A percentile compares a stretch with the other conserved stretches of the same genome.
phyloP scores from a whole-genome alignment of 257 asterid genomes.

The Nicotiana obtusifolia region DNA sequence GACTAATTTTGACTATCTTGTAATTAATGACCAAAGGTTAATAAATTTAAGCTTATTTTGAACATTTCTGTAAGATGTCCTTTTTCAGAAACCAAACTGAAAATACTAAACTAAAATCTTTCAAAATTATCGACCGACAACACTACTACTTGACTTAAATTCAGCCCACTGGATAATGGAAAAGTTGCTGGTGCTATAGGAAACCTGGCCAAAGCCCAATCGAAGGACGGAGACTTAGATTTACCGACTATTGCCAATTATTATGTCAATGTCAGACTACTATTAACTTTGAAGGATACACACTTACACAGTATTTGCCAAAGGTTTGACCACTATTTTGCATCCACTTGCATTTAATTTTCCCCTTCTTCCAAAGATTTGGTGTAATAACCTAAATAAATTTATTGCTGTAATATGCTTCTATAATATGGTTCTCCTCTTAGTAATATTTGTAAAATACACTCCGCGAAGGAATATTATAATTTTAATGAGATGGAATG shows the following conservation, averaged over 20 bases:
- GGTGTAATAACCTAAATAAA: neutral
- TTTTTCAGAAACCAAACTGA: no score
- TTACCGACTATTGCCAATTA: neutral
- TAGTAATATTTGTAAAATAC: no score
- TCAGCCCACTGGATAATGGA: neutral
- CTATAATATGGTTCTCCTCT: neutral
- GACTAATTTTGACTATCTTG: no score
- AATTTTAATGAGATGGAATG: neutral
- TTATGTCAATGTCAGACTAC: neutral
- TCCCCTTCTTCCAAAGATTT: neutral
- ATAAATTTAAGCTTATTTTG: no score
- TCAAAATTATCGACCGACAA: no score
- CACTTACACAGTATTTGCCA: neutral
- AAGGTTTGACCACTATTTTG: neutral
- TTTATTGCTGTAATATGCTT: neutral
- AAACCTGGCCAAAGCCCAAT: neutral
- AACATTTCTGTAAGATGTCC: no score
- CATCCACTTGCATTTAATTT: neutral
- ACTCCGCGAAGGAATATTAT: neutral
- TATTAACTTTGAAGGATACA: neutral
- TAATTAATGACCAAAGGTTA: no score
- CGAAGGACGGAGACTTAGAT: neutral
- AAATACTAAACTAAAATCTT: no score
- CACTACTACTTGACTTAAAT: neutral
- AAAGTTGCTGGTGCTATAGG: neutral